A percentile compares a stretch with the other conserved stretches of the same genome.
phyloP scores from a whole-genome alignment of 768 basidiomycete species.

The Lactarius tabidus region DNA sequence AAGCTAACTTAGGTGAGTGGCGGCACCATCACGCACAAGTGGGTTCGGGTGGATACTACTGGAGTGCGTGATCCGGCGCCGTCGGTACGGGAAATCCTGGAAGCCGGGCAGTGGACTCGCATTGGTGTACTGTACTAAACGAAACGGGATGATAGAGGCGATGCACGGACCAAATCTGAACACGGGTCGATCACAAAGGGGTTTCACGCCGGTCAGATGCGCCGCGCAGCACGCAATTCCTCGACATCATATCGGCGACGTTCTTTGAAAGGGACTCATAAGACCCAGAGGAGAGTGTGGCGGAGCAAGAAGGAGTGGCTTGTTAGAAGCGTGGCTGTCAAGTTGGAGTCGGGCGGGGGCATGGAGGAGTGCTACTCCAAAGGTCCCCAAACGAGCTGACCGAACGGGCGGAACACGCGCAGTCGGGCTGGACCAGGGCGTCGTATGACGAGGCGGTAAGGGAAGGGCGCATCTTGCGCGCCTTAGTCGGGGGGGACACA shows the following conservation, averaged over 20 bases:
- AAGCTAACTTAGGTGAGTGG: not conserved
- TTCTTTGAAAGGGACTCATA: not conserved
- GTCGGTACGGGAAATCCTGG: not conserved
- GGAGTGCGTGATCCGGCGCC: constrained; percentile 3
- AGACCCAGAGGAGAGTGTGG: not conserved
- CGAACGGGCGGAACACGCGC: not conserved
- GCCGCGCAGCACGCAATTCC: not conserved
- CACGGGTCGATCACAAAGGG: constrained; percentile 10
- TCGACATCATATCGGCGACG: not conserved
- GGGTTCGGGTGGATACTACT: not conserved
- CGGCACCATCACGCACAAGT: not conserved
- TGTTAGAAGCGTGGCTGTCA: not conserved
- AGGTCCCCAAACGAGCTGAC: not conserved
- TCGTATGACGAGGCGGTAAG: not conserved
- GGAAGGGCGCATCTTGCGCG: not conserved
- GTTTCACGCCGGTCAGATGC: not conserved
- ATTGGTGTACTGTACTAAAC: not conserved
- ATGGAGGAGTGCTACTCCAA: not conserved
- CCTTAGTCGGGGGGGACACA: not conserved
- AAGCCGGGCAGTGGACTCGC: constrained; percentile 10
- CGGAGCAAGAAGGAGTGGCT: not conserved
- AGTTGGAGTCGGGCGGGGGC: not conserved
- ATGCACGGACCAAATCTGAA: constrained; percentile 9
- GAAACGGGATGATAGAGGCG: constrained; percentile 9
- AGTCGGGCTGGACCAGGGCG: not conserved